Evolutionary conservation across 2,329 filamentous ascomycete species (phyloP).

Genomic region (Nemania sp.): DNA sequence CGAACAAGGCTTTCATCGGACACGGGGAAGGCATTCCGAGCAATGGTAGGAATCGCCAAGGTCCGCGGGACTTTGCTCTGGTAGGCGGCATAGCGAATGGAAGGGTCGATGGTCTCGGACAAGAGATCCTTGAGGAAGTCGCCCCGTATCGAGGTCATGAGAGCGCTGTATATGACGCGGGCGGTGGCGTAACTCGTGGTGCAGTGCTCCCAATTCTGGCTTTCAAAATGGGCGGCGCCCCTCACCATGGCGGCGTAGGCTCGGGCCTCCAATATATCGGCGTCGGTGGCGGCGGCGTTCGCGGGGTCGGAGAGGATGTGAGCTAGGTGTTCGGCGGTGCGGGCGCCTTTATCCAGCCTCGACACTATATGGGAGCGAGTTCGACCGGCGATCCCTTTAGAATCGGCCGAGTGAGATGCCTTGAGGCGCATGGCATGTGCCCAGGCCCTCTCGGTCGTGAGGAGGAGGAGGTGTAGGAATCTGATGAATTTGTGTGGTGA

Average conservation of each 20-base stretch:
- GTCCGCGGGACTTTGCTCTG: slow-evolving; percentile 87
- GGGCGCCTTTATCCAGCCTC: slow-evolving; percentile 78
- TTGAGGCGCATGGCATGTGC: slow-evolving; percentile 97
- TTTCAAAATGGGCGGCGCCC: slow-evolving; percentile 83
- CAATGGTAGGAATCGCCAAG: slow-evolving; percentile 77
- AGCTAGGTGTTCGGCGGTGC: slow-evolving; percentile 70
- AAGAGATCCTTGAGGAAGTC: slow-evolving; percentile 87
- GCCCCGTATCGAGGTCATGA: slow-evolving; percentile 67
- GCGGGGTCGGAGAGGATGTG: slow-evolving; percentile 65
- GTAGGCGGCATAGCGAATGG: slow-evolving; percentile 92
- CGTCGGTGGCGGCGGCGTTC: slow-evolving; percentile 66
- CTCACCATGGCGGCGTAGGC: slow-evolving; percentile 80
- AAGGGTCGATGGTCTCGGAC: slow-evolving; percentile 85
- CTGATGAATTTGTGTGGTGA: slow-evolving; percentile 50
- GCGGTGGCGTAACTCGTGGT: slow-evolving; percentile 76
- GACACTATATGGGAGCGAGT: slow-evolving; percentile 89
- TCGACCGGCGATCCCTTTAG: slow-evolving; percentile 76
- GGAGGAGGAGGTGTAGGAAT: slow-evolving; percentile 76
- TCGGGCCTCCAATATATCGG: slow-evolving; percentile 80
- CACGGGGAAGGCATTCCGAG: slow-evolving; percentile 75
- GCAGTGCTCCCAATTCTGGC: slow-evolving; percentile 81
- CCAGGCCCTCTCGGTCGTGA: slow-evolving; percentile 90
- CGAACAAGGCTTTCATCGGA: slow-evolving; percentile 65
- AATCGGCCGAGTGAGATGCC: slow-evolving; percentile 76
- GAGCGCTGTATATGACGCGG: slow-evolving; percentile 79